Evolutionary conservation across 1,284 basidiomycete species (phyloP), one percentile per base, ranked within the genome.

Genomic region (Ganoderma lingzhi): DNA sequence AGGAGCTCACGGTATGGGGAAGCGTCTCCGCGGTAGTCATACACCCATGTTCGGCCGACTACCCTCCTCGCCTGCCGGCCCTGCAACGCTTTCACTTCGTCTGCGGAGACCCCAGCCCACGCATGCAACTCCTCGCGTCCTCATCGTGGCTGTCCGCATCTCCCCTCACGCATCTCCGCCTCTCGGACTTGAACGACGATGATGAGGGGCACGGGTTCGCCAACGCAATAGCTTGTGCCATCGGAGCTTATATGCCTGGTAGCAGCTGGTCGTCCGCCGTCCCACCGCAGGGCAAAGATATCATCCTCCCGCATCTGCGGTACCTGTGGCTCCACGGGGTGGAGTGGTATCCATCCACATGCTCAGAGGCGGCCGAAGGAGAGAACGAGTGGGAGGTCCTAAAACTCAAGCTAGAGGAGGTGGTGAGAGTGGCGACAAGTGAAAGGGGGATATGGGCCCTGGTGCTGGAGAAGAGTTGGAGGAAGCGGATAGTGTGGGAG

Each of bases 1-100:
- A 62, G 37, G 70, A 71, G 45, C 48, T 71, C 1, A 45, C 51
- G 48, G 63, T 58, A 44, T 55, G 17, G 23, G 68, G 68, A 3
- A 2, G 3, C 9, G 8, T 63, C 2, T 9, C 23, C 10, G 45
- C 48, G 1, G 23, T 64, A 14, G n/a, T 48, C 6, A 17, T 53
- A 55, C 62, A 35, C 23, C 6, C 37, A 23, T 17, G 3, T 17
- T 17, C 55, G 17, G 19, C 17, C 6, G 23, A 41, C 41, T 44
- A 17, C 30, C 17, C 42, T 23, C 17, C 30, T 2, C 28, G 5
- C 32, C 17, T 71, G 30, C 70, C 70, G 2, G 28, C 53, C 19
- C 59, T 71, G 39, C 35, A 41, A 12, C 67, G 65, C 28, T n/a
- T 71, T 14, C 66, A 71, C 62, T 66, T 48, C 48, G 19, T 64